Percentiles rank a stretch among this genome's conserved stretches.
phyloP scores from a whole-genome alignment of 768 basidiomycete species.

The Udeniomyces megalosporus region DNA sequence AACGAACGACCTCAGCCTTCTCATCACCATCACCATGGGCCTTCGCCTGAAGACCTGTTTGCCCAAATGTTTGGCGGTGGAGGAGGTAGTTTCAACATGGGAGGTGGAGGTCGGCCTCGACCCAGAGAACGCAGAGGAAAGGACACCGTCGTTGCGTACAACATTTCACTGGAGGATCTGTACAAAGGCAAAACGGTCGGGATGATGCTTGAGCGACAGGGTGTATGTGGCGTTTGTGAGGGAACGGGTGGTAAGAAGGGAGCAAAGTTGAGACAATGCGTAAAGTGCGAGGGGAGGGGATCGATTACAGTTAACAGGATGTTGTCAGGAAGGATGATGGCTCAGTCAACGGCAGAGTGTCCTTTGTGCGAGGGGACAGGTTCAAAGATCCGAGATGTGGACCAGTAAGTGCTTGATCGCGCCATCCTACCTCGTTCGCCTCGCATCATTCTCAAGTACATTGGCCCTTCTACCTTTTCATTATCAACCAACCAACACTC shows the following conservation, averaged over 20 bases:
- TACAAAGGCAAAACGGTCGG: constrained; percentile 61
- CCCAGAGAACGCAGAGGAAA: constrained; percentile 39
- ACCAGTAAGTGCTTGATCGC: constrained; percentile 42
- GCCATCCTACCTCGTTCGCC: too few species aligned
- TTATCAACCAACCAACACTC: too few species aligned
- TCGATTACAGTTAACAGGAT: constrained; percentile 25
- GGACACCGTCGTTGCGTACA: constrained; percentile 59
- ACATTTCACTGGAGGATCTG: constrained; percentile 78
- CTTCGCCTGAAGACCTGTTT: constrained; percentile 28
- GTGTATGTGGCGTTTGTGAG: constrained; percentile 59
- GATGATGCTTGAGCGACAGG: constrained; percentile 62
- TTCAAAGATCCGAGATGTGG: constrained; percentile 63
- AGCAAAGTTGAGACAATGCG: constrained; percentile 71
- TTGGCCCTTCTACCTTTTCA: not conserved
- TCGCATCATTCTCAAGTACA: not conserved
- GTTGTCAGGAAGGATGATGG: constrained; percentile 24
- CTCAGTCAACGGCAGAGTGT: constrained; percentile 28
- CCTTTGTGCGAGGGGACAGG: constrained; percentile 29
- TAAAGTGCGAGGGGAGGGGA: constrained; percentile 56
- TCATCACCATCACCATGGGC: not conserved
- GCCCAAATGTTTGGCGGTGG: constrained; percentile 30
- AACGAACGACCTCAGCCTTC: constrained; percentile 20
- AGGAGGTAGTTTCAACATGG: constrained; percentile 18
- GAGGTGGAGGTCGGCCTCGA: not conserved
- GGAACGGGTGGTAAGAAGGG: constrained; percentile 70